Conservation (phyloP, 2,329 filamentous ascomycete genomes). For the Proliferodiscus dingleyae region DNA sequence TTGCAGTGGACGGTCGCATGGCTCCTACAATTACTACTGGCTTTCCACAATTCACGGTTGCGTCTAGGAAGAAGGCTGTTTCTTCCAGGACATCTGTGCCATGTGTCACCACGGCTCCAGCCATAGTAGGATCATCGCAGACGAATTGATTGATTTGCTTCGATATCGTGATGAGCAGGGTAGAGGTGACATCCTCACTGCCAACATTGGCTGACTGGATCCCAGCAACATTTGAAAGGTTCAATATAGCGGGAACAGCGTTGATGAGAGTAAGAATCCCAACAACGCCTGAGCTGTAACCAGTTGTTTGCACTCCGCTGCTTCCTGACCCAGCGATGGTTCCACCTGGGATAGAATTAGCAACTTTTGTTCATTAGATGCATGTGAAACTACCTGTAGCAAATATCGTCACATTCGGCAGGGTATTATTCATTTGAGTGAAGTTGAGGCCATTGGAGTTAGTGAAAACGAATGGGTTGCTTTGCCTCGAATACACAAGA, state of each 20-base stretch:
- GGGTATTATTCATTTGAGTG: slow-evolving; percentile 22
- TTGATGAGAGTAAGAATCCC: slow-evolving; percentile 40
- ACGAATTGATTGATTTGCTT: slow-evolving; percentile 43
- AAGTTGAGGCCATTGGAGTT: slow-evolving; percentile 26
- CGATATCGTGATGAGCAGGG: slow-evolving; percentile 43
- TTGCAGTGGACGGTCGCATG: slow-evolving; percentile 58
- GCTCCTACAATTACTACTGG: slow-evolving; percentile 57
- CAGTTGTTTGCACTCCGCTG: slow-evolving; percentile 47
- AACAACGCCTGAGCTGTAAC: slow-evolving; percentile 43
- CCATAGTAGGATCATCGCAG: slow-evolving; percentile 29
- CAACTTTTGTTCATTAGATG: slow-evolving; percentile 15
- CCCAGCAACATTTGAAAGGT: slow-evolving; percentile 50
- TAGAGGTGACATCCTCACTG: slow-evolving; percentile 43
- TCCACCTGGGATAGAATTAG: slow-evolving; percentile 42
- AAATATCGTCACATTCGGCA: slow-evolving; percentile 25
- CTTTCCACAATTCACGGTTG: slow-evolving; percentile 51
- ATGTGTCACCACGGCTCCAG: slow-evolving; percentile 56
- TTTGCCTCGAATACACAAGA: slow-evolving; percentile 12
- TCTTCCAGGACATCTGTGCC: slow-evolving; percentile 63
- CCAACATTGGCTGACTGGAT: slow-evolving; percentile 48
- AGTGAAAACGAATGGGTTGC: slow-evolving; percentile 20
- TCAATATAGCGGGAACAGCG: slow-evolving; percentile 49
- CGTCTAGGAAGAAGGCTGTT: slow-evolving; percentile 57
- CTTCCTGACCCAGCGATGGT: slow-evolving; percentile 52
- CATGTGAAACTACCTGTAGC: slow-evolving; percentile 17